phyloP scores from a whole-genome alignment of 768 basidiomycete species.

The Peribolospora kevripleyi region DNA sequence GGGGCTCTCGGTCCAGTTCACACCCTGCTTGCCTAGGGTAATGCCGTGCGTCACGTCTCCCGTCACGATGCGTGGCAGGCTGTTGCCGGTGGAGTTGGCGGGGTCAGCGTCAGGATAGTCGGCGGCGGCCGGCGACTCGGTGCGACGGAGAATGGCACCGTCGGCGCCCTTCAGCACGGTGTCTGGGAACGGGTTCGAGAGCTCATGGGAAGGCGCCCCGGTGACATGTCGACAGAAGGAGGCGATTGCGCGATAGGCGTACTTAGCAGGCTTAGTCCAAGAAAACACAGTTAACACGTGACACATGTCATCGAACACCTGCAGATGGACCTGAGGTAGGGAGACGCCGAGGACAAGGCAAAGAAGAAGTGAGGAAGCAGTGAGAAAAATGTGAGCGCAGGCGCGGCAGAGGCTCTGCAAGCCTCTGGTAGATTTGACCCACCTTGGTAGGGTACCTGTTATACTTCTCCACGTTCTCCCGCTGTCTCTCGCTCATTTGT shows the following conservation, averaged over 20 bases:
- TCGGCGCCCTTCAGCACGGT: no score
- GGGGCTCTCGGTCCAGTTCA: no score
- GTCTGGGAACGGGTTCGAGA: not conserved
- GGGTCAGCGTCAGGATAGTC: not conserved
- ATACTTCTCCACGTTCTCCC: constrained; percentile 2
- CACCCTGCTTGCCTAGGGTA: not conserved
- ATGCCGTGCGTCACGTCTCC: not conserved
- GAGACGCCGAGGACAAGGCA: no score
- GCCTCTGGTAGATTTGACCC: not conserved
- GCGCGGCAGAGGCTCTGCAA: not conserved
- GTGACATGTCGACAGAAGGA: constrained; percentile 21
- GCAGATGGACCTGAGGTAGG: constrained; percentile 9
- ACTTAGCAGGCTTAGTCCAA: constrained; percentile 19
- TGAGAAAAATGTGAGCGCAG: not conserved
- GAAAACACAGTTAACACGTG: constrained; percentile 14
- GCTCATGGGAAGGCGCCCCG: constrained; percentile 6
- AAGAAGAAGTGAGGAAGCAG: no score
- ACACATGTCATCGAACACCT: constrained; percentile 11
- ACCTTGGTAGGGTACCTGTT: constrained; percentile 10
- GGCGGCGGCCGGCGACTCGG: not conserved
- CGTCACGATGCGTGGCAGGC: not conserved
- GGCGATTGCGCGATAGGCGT: constrained; percentile 22
- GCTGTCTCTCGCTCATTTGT: constrained; percentile 20
- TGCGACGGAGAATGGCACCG: no score
- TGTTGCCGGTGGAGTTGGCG: not conserved